phyloP scores from a whole-genome alignment of 2,329 filamentous ascomycete species.

The Sporothrix schenckii region DNA sequence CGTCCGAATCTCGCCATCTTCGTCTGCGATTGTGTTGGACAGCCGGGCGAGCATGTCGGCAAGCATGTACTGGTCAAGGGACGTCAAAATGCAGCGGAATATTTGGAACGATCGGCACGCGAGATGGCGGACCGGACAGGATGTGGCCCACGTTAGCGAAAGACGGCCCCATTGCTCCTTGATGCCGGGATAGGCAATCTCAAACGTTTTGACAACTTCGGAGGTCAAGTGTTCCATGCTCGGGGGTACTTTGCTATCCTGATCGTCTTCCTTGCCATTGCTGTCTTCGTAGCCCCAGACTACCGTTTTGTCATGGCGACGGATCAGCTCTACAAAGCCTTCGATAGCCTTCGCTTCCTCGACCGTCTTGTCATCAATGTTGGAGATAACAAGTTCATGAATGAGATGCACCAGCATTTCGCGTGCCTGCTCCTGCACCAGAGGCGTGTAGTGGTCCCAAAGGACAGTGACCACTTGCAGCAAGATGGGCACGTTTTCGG shows the following conservation, averaged over 20 bases:
- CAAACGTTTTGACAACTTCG: conserved; percentile 83
- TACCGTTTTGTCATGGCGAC: conserved; percentile 79
- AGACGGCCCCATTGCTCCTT: conserved; percentile 90
- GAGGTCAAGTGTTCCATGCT: conserved; percentile 85
- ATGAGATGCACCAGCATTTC: conserved; percentile 98
- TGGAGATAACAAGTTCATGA: conserved; percentile 85
- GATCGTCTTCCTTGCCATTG: conserved; percentile 74
- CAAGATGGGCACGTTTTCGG: conserved; percentile 80
- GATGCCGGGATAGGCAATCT: conserved; percentile 79
- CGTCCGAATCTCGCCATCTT: conserved; percentile 89
- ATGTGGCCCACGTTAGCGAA: conserved; percentile 93
- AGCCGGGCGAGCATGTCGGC: conserved; percentile 94
- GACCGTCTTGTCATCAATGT: conserved; percentile 70
- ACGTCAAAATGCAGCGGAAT: conserved; percentile 89
- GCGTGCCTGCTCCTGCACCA: conserved; percentile 93
- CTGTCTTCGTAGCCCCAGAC: conserved; percentile 95
- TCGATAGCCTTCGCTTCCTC: conserved; percentile 73
- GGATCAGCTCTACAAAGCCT: conserved; percentile 82
- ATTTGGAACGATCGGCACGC: conserved; percentile 97
- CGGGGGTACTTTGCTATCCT: conserved; percentile 77
- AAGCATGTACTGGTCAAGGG: conserved; percentile 89
- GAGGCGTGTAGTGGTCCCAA: conserved; percentile 95
- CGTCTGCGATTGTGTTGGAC: conserved; percentile 95
- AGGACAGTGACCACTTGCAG: conserved; percentile 90
- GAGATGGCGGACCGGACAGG: conserved; percentile 90